Base-by-base conservation (phyloP, 169 alveolate genomes). In the Eimeria mitis region DNA sequence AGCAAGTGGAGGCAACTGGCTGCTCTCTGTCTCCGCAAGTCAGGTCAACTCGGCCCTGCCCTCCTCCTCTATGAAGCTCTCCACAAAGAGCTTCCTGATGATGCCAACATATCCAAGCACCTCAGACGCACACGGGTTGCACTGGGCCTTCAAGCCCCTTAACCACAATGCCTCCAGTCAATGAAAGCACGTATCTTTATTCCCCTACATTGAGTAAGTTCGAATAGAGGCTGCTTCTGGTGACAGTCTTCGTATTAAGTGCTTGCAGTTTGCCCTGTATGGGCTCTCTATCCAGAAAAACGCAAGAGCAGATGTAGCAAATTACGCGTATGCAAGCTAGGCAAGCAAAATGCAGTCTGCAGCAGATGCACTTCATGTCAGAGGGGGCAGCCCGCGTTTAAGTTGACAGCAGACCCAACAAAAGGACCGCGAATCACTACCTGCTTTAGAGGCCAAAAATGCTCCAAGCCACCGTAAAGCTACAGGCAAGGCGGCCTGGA, bases 1-100 rank as follows among this genome's bases (percentile, higher is more conserved):
- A 97, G 96, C 52, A 98, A 98, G 91, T 98, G 99, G 98, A 97
- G 97, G 95, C 97, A 98, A 42, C 98, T 98, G 98, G 98, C 98
- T 79, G 99, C 99, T 34, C 97, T 98, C 84, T 98, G 99, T 95
- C 97, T 98, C 95, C 97, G 99, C 83, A 96, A 99, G 94, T 97
- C 98, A 97, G 99, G 98, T 19, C 95, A 97, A 56, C 97, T 92
- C 56, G 90, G 97, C 56, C 98, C 96, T 76, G 99, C 96, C 9
- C 90, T 94, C 34, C 31, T 34, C 19, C 47, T 94, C 16, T 94
- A 94, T 73, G 85, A 71, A 47, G 37, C 65, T 13, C 81, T 94
- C 4, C 95, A 75, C 88, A 42, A 25, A 68, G 95, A 59, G 78
- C 3, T 42, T 76, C 96, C 96, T 31, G 91, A 44, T 3, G 95